These are phyloP conservation scores for Pseudozyma hubeiensis DNA, from an alignment of 1,284 basidiomycete species.

Conservation along the genomic window DNA sequence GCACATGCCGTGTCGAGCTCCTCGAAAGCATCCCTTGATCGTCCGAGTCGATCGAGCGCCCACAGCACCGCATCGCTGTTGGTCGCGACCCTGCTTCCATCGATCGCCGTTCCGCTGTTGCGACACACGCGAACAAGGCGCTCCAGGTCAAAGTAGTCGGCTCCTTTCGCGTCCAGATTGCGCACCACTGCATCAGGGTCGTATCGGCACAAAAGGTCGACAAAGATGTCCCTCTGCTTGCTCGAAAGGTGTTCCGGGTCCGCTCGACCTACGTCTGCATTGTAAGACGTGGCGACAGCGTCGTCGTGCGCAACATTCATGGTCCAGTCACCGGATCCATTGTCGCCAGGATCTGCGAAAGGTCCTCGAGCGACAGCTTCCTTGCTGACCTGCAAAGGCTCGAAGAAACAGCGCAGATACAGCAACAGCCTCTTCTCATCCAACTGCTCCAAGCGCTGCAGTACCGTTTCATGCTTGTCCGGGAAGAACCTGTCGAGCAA, in stretches of 20 bases:
- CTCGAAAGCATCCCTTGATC: conserved; percentile 73
- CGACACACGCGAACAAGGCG: conserved; percentile 78
- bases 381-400: conserved; percentile 71
- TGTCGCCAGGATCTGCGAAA: conserved; percentile 6
- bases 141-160: conserved; percentile 75
- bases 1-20: conserved; percentile 49
- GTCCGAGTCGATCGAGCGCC: conserved; percentile 78
- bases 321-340: conserved; percentile 17
- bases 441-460: conserved; percentile 63
- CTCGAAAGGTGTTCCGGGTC: conserved; percentile 70
- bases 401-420: conserved; percentile 83
- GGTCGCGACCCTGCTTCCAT: conserved; percentile 58
- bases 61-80: conserved; percentile 85
- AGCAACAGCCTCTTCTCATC: conserved; percentile 76
- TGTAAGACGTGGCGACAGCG: conserved; percentile 9
- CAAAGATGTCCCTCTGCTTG: conserved; percentile 75
- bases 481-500: conserved; percentile 78
- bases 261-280: conserved; percentile 32
- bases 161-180: conserved; percentile 76
- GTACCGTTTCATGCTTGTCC: conserved; percentile 74
- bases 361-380: conserved; percentile 67
- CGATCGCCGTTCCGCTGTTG: conserved; percentile 36
- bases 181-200: conserved; percentile 78
- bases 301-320: neutral
- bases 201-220: conserved; percentile 79